Conservation (phyloP, 2,329 filamentous ascomycete species). For the Colletotrichum lupini region DNA sequence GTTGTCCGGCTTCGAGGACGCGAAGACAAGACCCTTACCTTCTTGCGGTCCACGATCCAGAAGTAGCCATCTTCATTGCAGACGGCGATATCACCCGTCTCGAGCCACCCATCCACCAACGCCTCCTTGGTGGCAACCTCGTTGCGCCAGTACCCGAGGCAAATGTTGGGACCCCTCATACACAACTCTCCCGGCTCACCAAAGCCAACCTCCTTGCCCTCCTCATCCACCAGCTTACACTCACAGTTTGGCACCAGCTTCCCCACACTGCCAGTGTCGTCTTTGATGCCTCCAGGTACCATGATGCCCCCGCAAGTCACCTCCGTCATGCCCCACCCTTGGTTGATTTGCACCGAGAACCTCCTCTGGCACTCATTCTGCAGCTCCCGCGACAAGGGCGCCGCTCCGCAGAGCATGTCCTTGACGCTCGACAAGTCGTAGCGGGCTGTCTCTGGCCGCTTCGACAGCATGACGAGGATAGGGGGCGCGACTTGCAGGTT, state of each 20-base stretch:
- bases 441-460: slow-evolving; percentile 61
- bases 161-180: slow-evolving; percentile 65
- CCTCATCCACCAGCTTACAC: slow-evolving; percentile 63
- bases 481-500: slow-evolving; percentile 66
- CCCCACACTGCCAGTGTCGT: slow-evolving; percentile 61
- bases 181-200: slow-evolving; percentile 65
- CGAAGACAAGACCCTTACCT: slow-evolving; percentile 44
- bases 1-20: background rate
- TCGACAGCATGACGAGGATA: slow-evolving; percentile 68
- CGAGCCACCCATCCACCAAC: slow-evolving; percentile 67
- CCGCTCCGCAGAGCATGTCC: slow-evolving; percentile 62
- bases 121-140: slow-evolving; percentile 63
- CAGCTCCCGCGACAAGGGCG: slow-evolving; percentile 57
- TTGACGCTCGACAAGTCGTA: slow-evolving; percentile 65
- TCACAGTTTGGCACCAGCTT: slow-evolving; percentile 64
- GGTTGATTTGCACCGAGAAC: slow-evolving; percentile 54
- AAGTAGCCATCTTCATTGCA: slow-evolving; percentile 58
- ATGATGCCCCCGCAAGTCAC: slow-evolving; percentile 54
- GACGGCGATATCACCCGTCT: slow-evolving; percentile 67
- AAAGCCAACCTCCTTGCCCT: slow-evolving; percentile 59
- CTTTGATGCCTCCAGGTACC: slow-evolving; percentile 50
- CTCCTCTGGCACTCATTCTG: slow-evolving; percentile 58
- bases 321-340: slow-evolving; percentile 74
- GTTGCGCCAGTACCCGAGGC: slow-evolving; percentile 69
- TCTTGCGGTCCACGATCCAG: slow-evolving; percentile 60